A percentile compares a stretch with the other conserved stretches of the same genome.
Evolutionary conservation across 1,284 basidiomycete genomes (phyloP).

Genomic region (Cryptococcus floricola): DNA sequence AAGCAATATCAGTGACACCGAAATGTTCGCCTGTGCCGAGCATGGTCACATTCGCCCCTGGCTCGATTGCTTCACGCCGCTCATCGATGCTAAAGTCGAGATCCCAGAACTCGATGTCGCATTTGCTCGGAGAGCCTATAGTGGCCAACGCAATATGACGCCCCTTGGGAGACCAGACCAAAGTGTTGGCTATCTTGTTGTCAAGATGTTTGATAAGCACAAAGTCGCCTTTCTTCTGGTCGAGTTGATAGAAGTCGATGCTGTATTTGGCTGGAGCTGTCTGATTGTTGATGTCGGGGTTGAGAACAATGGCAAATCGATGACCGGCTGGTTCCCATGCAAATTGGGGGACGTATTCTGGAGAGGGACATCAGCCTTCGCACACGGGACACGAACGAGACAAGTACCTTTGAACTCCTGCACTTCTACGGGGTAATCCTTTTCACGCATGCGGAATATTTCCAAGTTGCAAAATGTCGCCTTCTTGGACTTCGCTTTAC

Average conservation of each 20-base stretch:
- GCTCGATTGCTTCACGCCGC: constrained; percentile 61
- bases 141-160: constrained; percentile 94
- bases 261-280: constrained; percentile 88
- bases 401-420: constrained; percentile 83
- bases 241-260: constrained; percentile 93
- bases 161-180: constrained; percentile 96
- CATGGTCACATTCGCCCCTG: constrained; percentile 81
- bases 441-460: constrained; percentile 95
- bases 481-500: constrained; percentile 91
- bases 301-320: constrained; percentile 93
- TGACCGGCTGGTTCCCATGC: constrained; percentile 98
- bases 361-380: not conserved
- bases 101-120: constrained; percentile 98
- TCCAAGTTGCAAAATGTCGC: constrained; percentile 98
- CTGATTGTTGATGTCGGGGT: constrained; percentile 87
- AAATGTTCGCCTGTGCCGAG: constrained; percentile 89
- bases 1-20: constrained; percentile 95
- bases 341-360: constrained; percentile 93
- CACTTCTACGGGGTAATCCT: constrained; percentile 96
- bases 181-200: constrained; percentile 85
- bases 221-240: constrained; percentile 97
- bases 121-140: constrained; percentile 90
- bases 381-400: not conserved
- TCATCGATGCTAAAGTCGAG: constrained; percentile 86
- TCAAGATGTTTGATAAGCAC: constrained; percentile 78